A percentile compares a stretch with the other conserved stretches of the same genome.
Conservation (phyloP, 257 asterid species). For the Solanum appendiculatum region DNA sequence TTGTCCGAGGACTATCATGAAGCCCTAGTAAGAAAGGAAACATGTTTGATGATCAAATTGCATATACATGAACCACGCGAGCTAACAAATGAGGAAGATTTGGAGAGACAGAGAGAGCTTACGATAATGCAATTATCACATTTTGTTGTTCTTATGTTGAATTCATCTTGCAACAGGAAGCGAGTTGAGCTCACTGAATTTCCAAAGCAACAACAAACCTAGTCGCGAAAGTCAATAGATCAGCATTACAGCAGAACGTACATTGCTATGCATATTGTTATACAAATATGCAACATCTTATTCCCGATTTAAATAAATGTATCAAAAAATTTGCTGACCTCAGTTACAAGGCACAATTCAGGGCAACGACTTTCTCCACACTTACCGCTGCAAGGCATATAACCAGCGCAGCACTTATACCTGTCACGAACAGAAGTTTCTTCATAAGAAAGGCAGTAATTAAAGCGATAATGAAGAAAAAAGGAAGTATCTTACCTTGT, state of each 20-base stretch:
- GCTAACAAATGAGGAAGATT: neutral
- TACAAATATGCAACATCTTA: neutral
- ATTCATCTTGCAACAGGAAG: conserved; percentile 35
- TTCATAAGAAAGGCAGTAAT: neutral
- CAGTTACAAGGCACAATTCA: conserved; percentile 30
- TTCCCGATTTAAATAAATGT: neutral
- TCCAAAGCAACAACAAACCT: conserved; percentile 32
- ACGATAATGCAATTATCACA: conserved; percentile 42
- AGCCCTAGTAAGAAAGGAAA: conserved; percentile 7
- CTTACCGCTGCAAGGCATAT: conserved; percentile 37
- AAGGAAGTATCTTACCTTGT: conserved; percentile 11
- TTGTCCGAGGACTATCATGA: conserved; percentile 21
- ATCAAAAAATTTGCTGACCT: conserved; percentile 6
- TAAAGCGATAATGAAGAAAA: neutral
- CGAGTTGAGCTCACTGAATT: conserved; percentile 39
- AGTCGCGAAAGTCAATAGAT: neutral
- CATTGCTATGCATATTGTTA: neutral
- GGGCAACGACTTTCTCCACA: conserved; percentile 33
- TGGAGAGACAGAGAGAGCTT: neutral
- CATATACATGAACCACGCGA: neutral
- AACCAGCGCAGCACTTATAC: conserved; percentile 33
- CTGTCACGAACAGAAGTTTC: neutral
- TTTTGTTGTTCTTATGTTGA: conserved; percentile 27
- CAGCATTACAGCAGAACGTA: neutral
- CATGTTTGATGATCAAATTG: neutral